Evolutionary conservation across 306 rosid species (phyloP), one percentile per base, ranked within the genome.

Genomic region (Prunus salicina): DNA sequence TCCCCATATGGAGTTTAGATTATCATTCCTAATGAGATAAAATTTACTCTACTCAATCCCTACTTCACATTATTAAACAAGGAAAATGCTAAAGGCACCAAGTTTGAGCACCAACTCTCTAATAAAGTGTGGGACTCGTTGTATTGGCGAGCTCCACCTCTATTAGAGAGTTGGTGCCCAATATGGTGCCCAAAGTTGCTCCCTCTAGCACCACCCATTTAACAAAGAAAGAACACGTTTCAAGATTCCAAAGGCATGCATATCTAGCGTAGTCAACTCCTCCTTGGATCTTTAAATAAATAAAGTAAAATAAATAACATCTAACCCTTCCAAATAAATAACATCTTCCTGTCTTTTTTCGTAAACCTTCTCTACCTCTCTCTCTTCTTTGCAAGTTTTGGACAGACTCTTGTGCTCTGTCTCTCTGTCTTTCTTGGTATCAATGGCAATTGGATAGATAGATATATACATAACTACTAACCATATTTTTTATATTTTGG

Each of bases 221-320:
- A 22, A 22, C 22, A 22, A 16, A 4, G 51, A 2, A 76, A 61
- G 12, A 64, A 78, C 82, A 82, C 87, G 84, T 83, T 87, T 83
- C 77, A 19, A 84, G 88, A 87, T 88, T 85, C 87, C 84, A 34
- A 71, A 32, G 78, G 81, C 61, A 76, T 27, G 76, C 85, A 81
- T 67, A 74, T 87, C 87, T 78, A 82, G 52, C 84, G 80, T 56
- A 72, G 91, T 88, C 93, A 91, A 87, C 89, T 56, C 86, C 68
- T 83, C 86, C 91, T 86, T 61, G 84, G 90, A 86, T 78, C 84
- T 64, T 83, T 64, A 71, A 30, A 72, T 19, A 49, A 34, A 12
- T 34, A 34, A 12, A 3, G 43, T 7, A n/a, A 34, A 68, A 61
- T 19, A 58, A 60, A 47, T 34, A 38, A 47, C 24, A 58, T 66